Percentiles rank a stretch among this genome's conserved stretches.
phyloP scores from a whole-genome alignment of 2,329 filamentous ascomycete genomes.

The Fusarium multiceps region DNA sequence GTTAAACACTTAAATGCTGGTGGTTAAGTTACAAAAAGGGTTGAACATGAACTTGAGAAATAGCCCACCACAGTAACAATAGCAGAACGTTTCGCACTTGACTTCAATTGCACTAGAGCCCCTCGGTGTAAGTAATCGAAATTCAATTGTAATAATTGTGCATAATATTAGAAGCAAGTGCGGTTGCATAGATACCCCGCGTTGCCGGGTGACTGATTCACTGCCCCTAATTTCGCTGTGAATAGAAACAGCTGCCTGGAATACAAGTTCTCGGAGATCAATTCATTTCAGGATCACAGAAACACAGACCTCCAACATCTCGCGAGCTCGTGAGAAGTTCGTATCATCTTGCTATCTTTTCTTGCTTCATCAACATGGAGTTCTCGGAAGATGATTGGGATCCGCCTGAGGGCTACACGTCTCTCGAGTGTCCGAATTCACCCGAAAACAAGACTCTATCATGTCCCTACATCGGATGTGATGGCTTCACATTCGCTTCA shows the following conservation, averaged over 20 bases:
- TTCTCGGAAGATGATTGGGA: background rate
- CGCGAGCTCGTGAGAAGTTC: background rate
- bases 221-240: background rate
- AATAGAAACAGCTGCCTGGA: background rate
- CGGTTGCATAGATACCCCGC: background rate
- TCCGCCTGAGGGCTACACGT: slow-evolving; percentile 30
- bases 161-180: background rate
- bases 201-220: background rate
- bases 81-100: background rate
- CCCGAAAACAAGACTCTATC: slow-evolving; percentile 23
- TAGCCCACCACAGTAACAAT: background rate
- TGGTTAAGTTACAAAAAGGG: background rate
- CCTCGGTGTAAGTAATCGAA: background rate
- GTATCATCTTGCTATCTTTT: background rate
- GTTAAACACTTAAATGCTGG: background rate
- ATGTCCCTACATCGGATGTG: slow-evolving; percentile 44
- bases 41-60: background rate
- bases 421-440: slow-evolving; percentile 16
- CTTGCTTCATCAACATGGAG: background rate
- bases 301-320: background rate
- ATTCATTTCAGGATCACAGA: background rate
- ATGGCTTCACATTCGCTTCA: slow-evolving; percentile 40
- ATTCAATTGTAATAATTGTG: fast-evolving
- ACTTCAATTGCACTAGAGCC: background rate
- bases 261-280: background rate